Evolutionary conservation across 257 asterid species (phyloP).

Genomic region (Thymus quinquecostatus): DNA sequence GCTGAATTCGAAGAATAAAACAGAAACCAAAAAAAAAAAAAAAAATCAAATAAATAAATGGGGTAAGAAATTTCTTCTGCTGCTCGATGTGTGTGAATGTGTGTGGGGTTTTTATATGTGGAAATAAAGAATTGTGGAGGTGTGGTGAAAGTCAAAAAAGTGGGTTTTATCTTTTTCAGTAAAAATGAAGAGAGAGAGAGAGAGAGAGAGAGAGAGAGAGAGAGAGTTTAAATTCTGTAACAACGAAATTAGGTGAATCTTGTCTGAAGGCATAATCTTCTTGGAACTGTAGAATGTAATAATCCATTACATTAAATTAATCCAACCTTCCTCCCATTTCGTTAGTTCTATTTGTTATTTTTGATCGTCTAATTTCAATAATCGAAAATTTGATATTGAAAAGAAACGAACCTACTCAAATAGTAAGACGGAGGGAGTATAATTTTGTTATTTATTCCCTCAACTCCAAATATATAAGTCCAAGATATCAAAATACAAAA

Average conservation of each 20-base stretch:
- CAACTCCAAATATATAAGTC: not conserved
- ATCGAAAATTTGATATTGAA: too few species aligned
- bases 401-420: too few species aligned
- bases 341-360: too few species aligned
- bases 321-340: too few species aligned
- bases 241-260: conserved; percentile 39
- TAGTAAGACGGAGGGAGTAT: too few species aligned
- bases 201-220: too few species aligned
- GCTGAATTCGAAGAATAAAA: conserved; percentile 35
- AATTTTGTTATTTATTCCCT: not conserved
- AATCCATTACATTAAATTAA: too few species aligned
- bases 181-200: not conserved
- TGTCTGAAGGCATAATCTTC: conserved; percentile 25
- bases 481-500: not conserved
- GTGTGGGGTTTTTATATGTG: conserved; percentile 39
- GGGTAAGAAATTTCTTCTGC: conserved; percentile 20
- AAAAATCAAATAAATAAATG: conserved; percentile 31
- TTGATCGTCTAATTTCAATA: too few species aligned
- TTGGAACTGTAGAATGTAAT: conserved; percentile 22
- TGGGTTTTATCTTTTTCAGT: conserved; percentile 34
- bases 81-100: conserved; percentile 38
- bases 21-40: conserved; percentile 31
- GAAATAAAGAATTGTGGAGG: conserved; percentile 39
- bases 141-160: conserved; percentile 50
- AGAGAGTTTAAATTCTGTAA: conserved; percentile 8